These are phyloP conservation scores for Heracleum sosnowskyi DNA, from an alignment of 129 eudicot genomes.

Conservation along the genomic window DNA sequence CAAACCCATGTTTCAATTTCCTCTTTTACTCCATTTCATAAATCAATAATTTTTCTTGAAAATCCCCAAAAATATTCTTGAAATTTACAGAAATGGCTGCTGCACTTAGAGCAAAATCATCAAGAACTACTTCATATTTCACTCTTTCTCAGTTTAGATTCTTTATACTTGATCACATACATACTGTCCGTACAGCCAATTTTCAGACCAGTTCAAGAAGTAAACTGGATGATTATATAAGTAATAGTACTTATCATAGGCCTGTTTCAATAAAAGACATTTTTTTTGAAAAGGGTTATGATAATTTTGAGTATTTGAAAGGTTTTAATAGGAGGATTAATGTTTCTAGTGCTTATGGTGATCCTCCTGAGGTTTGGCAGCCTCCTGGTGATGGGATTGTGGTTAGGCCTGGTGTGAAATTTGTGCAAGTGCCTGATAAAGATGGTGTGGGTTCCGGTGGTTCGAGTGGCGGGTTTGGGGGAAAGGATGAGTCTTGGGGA, in stretches of 20 bases:
- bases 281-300: conserved; percentile 25
- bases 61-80: not conserved
- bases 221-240: conserved; percentile 31
- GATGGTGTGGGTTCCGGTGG: conserved; percentile 33
- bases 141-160: conserved; percentile 66
- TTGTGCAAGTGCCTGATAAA: conserved; percentile 28
- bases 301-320: conserved; percentile 11
- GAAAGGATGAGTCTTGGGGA: conserved; percentile 75
- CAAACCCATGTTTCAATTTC: conserved; percentile 10
- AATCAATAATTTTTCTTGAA: not conserved
- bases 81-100: conserved; percentile 54
- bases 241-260: conserved; percentile 29
- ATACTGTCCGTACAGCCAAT: conserved; percentile 41
- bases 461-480: conserved; percentile 46
- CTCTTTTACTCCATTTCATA: not conserved
- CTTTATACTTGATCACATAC: conserved; percentile 46
- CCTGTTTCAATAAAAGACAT: conserved; percentile 43
- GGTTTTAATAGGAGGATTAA: conserved; percentile 27
- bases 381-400: conserved; percentile 75
- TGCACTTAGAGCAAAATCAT: conserved; percentile 74
- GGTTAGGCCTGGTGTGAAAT: conserved; percentile 49
- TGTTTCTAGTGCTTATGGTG: conserved; percentile 50
- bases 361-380: conserved; percentile 99
- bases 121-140: conserved; percentile 38
- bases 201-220: conserved; percentile 32